Evolutionary conservation across 2,329 filamentous ascomycete genomes (phyloP), one percentile per base, ranked within the genome.

Genomic region (Talaromyces sp.): DNA sequence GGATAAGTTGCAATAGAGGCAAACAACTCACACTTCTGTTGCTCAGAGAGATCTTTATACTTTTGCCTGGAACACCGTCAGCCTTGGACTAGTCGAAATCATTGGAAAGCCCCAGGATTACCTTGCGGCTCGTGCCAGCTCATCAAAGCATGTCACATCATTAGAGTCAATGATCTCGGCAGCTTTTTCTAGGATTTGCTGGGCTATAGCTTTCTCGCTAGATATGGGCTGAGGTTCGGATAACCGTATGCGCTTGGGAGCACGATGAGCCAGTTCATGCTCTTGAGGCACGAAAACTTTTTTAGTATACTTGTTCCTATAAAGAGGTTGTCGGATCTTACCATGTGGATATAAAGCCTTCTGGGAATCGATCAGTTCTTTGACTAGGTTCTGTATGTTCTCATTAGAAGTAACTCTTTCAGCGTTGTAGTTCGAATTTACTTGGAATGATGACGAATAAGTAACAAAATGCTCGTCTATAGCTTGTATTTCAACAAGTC

Each of bases 1-100:
- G 85, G 80, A 57, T 87, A 73, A 58, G 81, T 82, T 3, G 87
- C 85, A 14, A 92, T 72, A 11, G 83, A 73, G 43, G 86, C 78
- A 47, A 90, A 77, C 9, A 83, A 76, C 39, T 80, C 79, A 69
- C 83, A 86, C 71, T 86, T 84, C 27, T 82, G 77, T 8, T 76
- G 66, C 66, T 87, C 84, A 16, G 80, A 69, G 4, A 87, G 74
- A 14, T 75, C 72, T 13, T 79, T 70, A 70, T 87, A 87, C 24
- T 72, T 72, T 66, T 72, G 65, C 64, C 81, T 80, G 76, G 72
- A 41, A 84, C 62, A 47, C 74, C 19, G 31, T 63, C 39, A 63
- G 50, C 45, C 14, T 41, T 7, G 2, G n/a, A 14, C 24, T 54
- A 9, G 45, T 31, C 19, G 11, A 33, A 6, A 61, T n/a, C 33